phyloP scores from a whole-genome alignment of 805 yeast genomes.

The Zygoascus flipseniorum region DNA sequence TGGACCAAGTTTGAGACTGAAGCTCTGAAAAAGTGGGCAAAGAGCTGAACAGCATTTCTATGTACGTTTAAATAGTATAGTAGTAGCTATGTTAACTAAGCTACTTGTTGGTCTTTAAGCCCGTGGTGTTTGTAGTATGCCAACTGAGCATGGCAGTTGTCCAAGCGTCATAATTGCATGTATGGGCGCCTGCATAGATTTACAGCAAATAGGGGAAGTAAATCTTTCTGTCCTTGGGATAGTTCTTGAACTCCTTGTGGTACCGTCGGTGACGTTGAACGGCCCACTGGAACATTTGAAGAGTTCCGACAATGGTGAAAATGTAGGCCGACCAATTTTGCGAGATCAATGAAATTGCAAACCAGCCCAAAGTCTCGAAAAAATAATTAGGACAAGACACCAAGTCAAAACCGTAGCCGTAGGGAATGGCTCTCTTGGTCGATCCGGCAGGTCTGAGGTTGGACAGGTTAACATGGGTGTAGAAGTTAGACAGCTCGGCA shows the following conservation, averaged over 20 bases:
- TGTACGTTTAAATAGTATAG: too few relatives aligned
- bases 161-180: too few relatives aligned
- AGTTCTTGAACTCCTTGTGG: constrained; percentile 62
- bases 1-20: constrained; percentile 13
- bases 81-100: too few relatives aligned
- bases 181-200: neutral
- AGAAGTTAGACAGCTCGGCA: constrained; percentile 65
- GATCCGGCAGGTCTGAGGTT: constrained; percentile 46
- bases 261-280: constrained; percentile 69
- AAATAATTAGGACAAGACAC: constrained; percentile 94
- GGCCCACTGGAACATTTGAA: constrained; percentile 92
- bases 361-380: constrained; percentile 77
- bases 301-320: constrained; percentile 61
- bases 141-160: too few relatives aligned
- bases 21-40: constrained; percentile 6
- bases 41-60: too few relatives aligned
- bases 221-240: constrained; percentile 72
- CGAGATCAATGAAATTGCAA: constrained; percentile 56
- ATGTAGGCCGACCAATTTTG: constrained; percentile 71
- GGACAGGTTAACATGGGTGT: constrained; percentile 58
- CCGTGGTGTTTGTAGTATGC: too few relatives aligned
- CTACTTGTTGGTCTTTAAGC: too few relatives aligned
- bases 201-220: constrained; percentile 67
- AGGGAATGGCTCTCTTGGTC: constrained; percentile 60
- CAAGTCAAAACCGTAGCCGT: constrained; percentile 72